These are phyloP conservation scores for Toxoplasma gondii DNA, from an alignment of 169 alveolate genomes.

Conservation along the genomic window DNA sequence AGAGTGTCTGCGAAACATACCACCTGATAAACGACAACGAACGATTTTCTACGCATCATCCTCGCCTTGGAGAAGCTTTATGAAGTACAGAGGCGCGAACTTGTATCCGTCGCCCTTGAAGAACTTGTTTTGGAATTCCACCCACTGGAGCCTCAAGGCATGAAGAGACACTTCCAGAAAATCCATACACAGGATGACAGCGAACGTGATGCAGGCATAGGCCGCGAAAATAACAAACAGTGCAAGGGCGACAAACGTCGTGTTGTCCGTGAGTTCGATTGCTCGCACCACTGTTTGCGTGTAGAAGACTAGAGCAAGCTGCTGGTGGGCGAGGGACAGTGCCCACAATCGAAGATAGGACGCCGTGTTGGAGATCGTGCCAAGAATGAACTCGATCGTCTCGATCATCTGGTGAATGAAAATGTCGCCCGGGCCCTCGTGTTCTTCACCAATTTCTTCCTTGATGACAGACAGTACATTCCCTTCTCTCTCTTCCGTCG, in stretches of 20 bases:
- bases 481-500: background rate
- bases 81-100: conserved; percentile 87
- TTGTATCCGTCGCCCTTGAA: conserved; percentile 98
- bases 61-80: conserved; percentile 47
- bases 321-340: conserved; percentile 98
- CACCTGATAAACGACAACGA: background rate
- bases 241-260: conserved; percentile 30
- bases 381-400: conserved; percentile 98
- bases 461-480: background rate
- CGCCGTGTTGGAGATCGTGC: conserved; percentile 98
- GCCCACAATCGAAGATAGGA: conserved; percentile 99
- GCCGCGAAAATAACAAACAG: conserved; percentile 82
- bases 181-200: conserved; percentile 98
- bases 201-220: conserved; percentile 93
- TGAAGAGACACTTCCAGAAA: conserved; percentile 98
- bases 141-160: conserved; percentile 99
- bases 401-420: conserved; percentile 97
- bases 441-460: conserved; percentile 61
- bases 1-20: background rate
- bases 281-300: conserved; percentile 67
- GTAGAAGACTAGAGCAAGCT: conserved; percentile 86
- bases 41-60: background rate
- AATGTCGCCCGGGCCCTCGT: conserved; percentile 84
- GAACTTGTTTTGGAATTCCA: conserved; percentile 99
- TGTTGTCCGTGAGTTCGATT: conserved; percentile 33